Evolutionary conservation across 2,329 filamentous ascomycete species (phyloP).

Genomic region (Arachnomyces sp.): DNA sequence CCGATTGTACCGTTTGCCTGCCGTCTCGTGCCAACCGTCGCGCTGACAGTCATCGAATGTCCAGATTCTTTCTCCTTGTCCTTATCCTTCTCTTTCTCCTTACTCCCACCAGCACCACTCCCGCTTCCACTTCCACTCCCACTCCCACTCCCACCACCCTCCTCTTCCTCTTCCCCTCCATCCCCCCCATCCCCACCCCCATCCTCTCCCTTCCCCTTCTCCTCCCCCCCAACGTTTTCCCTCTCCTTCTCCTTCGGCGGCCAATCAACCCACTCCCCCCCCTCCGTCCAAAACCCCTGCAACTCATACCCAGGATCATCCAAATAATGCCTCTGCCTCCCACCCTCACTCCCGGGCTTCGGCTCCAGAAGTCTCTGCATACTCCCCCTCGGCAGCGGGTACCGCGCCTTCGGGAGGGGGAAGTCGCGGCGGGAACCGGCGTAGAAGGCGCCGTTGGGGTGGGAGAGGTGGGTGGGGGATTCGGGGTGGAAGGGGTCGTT

Average conservation of each 20-base stretch:
- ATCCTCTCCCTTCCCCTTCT: background rate
- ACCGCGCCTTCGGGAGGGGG: constrained; percentile 8
- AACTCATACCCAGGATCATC: constrained; percentile 6
- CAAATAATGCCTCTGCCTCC: constrained; percentile 10
- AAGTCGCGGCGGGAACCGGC: constrained; percentile 10
- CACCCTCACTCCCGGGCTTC: constrained; percentile 9
- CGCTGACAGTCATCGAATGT: constrained; percentile 29
- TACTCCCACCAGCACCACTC: background rate
- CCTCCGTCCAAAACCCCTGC: constrained; percentile 6
- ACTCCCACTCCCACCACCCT: background rate
- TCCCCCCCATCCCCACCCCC: no score
- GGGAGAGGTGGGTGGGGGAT: constrained; percentile 4
- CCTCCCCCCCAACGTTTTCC: background rate
- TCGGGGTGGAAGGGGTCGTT: constrained; percentile 7
- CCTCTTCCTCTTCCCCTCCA: background rate
- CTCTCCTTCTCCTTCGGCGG: constrained; percentile 17
- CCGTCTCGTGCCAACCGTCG: constrained; percentile 45
- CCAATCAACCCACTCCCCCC: constrained; percentile 6
- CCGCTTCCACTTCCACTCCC: background rate
- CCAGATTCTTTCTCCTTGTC: constrained; percentile 28
- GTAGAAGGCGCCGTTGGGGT: constrained; percentile 8
- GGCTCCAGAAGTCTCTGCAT: constrained; percentile 8
- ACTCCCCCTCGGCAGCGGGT: constrained; percentile 8
- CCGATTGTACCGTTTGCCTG: constrained; percentile 59
- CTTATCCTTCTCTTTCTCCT: background rate